Evolutionary conservation across 192 early-diverging fungal species (phyloP).

Genomic region (Rhizoclosmatium globosum): DNA sequence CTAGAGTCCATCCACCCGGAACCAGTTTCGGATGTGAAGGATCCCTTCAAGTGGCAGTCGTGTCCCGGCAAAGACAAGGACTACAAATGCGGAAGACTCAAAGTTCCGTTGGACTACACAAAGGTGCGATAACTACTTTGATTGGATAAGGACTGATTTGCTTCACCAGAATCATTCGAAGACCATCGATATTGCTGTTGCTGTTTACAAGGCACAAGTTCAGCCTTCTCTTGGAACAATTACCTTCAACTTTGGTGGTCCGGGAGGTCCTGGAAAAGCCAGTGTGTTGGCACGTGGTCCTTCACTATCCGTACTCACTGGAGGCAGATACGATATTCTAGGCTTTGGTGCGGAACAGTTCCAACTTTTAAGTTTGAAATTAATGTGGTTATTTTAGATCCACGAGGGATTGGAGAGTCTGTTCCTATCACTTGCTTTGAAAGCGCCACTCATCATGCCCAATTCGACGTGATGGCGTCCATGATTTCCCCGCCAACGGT

Average conservation of each 20-base stretch:
- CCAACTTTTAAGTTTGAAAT: not conserved
- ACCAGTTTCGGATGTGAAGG: not conserved
- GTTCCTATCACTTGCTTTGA: slow-evolving; percentile 40
- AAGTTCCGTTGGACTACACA: slow-evolving; percentile 18
- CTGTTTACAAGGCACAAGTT: not conserved
- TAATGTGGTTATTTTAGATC: slow-evolving; percentile 55
- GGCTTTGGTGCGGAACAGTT: not conserved
- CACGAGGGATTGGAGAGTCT: slow-evolving; percentile 49
- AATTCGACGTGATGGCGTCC: slow-evolving; percentile 10
- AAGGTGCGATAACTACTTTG: not conserved
- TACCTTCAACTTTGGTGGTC: slow-evolving; percentile 25
- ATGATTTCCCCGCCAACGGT: not conserved
- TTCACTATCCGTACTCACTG: not conserved
- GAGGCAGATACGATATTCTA: not conserved
- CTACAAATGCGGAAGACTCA: slow-evolving; percentile 5
- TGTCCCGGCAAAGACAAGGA: slow-evolving; percentile 5
- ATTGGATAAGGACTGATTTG: not conserved
- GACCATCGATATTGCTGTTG: slow-evolving; percentile 1
- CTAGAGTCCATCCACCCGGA: no score
- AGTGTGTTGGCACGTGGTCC: not conserved
- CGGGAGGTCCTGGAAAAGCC: slow-evolving; percentile 11
- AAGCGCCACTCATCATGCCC: slow-evolving; percentile 20
- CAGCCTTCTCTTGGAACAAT: not conserved
- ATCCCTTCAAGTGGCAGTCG: not conserved
- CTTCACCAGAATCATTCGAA: not conserved